These are phyloP conservation scores for Casuarina glauca DNA, from an alignment of 306 rosid species.

Conservation along the genomic window DNA sequence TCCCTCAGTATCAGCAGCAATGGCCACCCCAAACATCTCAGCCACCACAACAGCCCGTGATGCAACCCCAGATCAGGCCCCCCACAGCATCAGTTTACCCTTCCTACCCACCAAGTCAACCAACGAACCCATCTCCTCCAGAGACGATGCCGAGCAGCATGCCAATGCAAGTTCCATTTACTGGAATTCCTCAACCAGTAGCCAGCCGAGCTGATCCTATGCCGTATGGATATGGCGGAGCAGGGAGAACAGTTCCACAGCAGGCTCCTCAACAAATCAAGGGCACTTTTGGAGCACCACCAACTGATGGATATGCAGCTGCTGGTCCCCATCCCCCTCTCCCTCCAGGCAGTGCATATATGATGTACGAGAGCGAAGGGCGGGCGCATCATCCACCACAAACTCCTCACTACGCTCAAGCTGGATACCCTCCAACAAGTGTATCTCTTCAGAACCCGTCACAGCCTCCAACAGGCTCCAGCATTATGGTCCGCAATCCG, in stretches of 20 bases:
- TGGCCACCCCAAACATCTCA: conserved; percentile 43
- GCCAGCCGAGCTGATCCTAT: conserved; percentile 60
- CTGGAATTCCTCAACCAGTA: conserved; percentile 67
- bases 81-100: conserved; percentile 56
- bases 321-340: conserved; percentile 50
- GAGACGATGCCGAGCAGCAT: conserved; percentile 77
- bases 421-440: conserved; percentile 73
- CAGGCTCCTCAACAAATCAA: conserved; percentile 82
- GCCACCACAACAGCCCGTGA: conserved; percentile 57
- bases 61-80: conserved; percentile 72
- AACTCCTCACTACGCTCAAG: conserved; percentile 62
- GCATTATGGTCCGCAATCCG: conserved; percentile 58
- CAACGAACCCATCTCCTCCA: conserved; percentile 53
- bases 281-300: conserved; percentile 51
- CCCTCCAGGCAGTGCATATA: conserved; percentile 67
- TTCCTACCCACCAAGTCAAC: conserved; percentile 65
- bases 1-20: conserved; percentile 70
- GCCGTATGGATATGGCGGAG: conserved; percentile 69
- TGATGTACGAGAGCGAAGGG: conserved; percentile 85
- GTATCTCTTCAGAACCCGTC: conserved; percentile 61
- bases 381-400: conserved; percentile 62
- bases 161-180: conserved; percentile 84
- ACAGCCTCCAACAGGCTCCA: conserved; percentile 37
- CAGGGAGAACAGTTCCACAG: conserved; percentile 74
- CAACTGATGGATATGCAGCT: conserved; percentile 63